Percentiles rank a stretch among this genome's conserved stretches.
These are phyloP conservation scores for Clarireedia hainanense DNA, from an alignment of 2,329 filamentous ascomycete species.

Conservation along the genomic window DNA sequence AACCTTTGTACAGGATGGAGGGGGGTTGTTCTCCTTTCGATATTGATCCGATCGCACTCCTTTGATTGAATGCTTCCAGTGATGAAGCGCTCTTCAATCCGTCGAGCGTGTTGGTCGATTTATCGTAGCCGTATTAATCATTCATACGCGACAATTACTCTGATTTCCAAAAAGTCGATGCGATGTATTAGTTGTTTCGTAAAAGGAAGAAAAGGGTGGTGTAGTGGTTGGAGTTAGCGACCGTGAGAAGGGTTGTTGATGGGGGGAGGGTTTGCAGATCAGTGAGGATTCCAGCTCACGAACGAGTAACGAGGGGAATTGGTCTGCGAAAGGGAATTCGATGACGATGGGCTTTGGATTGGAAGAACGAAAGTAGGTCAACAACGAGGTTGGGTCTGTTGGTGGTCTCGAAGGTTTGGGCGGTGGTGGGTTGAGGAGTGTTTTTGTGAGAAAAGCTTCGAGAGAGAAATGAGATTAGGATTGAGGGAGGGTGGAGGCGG, in stretches of 20 bases:
- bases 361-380: conserved; percentile 3
- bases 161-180: background rate
- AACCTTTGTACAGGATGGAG: background rate
- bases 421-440: background rate
- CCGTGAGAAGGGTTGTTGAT: background rate
- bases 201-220: background rate
- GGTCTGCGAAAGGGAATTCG: background rate
- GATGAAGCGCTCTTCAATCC: background rate
- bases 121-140: background rate
- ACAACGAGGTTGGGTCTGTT: conserved; percentile 1
- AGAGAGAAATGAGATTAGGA: background rate
- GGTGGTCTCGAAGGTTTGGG: background rate
- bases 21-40: background rate
- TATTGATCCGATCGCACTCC: background rate
- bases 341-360: background rate
- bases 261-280: background rate
- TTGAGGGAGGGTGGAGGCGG: background rate
- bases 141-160: background rate
- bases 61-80: background rate
- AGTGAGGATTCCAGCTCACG: conserved; percentile 4
- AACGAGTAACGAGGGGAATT: conserved; percentile 1
- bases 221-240: background rate
- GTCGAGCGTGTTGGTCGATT: background rate
- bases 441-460: background rate
- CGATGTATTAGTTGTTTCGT: background rate